A percentile compares a stretch with the other conserved stretches of the same genome.
These are phyloP conservation scores for Phyllostachys edulis DNA, from an alignment of 176 grass and related monocot species.

Conservation along the genomic window DNA sequence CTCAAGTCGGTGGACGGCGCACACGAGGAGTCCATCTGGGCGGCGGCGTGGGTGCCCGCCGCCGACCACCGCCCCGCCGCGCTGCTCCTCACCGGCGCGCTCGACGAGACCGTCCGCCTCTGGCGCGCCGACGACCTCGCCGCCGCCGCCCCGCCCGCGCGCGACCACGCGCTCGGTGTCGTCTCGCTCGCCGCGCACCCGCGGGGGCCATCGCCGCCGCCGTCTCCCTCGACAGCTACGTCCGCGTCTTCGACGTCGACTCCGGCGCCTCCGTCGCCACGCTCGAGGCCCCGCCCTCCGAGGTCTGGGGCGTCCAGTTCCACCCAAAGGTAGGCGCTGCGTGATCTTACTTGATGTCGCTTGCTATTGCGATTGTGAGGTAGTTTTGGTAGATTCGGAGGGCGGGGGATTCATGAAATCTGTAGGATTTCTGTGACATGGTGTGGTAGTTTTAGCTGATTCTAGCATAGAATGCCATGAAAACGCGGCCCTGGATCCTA, in stretches of 20 bases:
- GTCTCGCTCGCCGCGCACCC: constrained; percentile 63
- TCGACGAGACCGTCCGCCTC: constrained; percentile 76
- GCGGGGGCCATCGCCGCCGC: constrained; percentile 65
- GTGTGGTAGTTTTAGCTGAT: background rate
- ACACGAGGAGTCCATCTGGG: constrained; percentile 97
- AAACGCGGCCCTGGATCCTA: background rate
- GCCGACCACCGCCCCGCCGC: constrained; percentile 44
- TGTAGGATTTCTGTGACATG: background rate
- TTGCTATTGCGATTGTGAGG: background rate
- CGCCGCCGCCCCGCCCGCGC: constrained; percentile 20
- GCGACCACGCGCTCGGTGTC: constrained; percentile 71
- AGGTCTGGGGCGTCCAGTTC: constrained; percentile 93
- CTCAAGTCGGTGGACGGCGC: constrained; percentile 71
- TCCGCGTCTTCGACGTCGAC: constrained; percentile 83
- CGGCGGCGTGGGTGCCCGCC: constrained; percentile 72
- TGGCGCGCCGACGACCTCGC: constrained; percentile 82
- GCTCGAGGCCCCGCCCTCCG: constrained; percentile 76
- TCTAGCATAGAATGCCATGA: background rate
- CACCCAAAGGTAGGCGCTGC: constrained; percentile 63
- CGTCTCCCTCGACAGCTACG: constrained; percentile 67
- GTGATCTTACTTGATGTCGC: background rate
- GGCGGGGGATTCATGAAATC: background rate
- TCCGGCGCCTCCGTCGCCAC: constrained; percentile 62
- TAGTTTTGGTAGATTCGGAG: background rate
- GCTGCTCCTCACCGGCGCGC: constrained; percentile 73